Evolutionary conservation across 108 stramenopile genomes (phyloP).

Genomic region (Thalassiosira profunda): DNA sequence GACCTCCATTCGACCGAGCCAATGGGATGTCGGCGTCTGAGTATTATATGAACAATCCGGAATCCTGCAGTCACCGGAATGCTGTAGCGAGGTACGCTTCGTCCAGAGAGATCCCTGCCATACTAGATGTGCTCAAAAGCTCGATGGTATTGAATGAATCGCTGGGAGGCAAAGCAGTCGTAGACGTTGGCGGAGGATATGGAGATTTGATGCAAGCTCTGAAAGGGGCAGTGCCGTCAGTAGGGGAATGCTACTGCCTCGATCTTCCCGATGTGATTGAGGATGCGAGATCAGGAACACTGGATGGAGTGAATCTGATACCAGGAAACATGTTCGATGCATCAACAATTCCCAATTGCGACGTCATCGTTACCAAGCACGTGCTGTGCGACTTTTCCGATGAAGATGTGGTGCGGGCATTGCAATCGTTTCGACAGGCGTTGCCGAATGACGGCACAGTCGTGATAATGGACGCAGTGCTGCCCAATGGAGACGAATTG

Average conservation of each 20-base stretch:
- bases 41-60: constrained; percentile 28
- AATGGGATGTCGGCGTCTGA: constrained; percentile 45
- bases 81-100: constrained; percentile 45
- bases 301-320: constrained; percentile 4
- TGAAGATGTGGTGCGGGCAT: constrained; percentile 33
- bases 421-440: constrained; percentile 29
- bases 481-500: constrained; percentile 39
- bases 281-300: constrained; percentile 23
- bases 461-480: constrained; percentile 43
- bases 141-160: constrained; percentile 19
- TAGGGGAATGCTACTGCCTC: constrained; percentile 37
- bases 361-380: constrained; percentile 47
- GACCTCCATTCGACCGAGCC: constrained; percentile 39
- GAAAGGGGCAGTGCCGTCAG: constrained; percentile 12
- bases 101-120: constrained; percentile 38
- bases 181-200: constrained; percentile 48
- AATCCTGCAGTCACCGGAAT: constrained; percentile 34
- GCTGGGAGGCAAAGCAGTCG: constrained; percentile 32
- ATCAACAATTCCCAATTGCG: constrained; percentile 43
- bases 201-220: constrained; percentile 35
- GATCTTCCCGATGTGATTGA: constrained; percentile 44
- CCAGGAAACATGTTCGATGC: constrained; percentile 45
- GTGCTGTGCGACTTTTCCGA: constrained; percentile 49
- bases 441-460: constrained; percentile 35
- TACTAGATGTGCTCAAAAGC: constrained; percentile 19